Conservation (phyloP, 2,329 filamentous ascomycete genomes). For the Hypomyces rosellus region DNA sequence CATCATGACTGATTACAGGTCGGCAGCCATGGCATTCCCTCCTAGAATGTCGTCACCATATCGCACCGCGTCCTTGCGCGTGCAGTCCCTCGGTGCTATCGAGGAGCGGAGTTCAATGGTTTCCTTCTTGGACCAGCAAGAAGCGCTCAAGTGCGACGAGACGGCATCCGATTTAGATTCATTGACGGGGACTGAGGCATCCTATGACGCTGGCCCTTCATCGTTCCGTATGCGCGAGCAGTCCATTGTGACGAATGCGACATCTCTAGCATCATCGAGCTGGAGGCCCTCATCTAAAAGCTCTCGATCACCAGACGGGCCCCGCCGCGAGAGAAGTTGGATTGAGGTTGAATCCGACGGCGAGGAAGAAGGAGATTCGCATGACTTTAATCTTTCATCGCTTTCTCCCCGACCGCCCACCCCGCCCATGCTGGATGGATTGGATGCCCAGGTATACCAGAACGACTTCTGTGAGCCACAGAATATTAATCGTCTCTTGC, state of each 20-base stretch:
- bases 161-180: constrained; percentile 29
- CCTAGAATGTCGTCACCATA: constrained; percentile 20
- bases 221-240: constrained; percentile 28
- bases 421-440: constrained; percentile 16
- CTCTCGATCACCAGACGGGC: constrained; percentile 5
- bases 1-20: not conserved
- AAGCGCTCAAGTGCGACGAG: constrained; percentile 17
- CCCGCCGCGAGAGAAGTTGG: constrained; percentile 28
- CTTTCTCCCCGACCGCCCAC: constrained; percentile 28
- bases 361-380: constrained; percentile 18
- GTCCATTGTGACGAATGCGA: constrained; percentile 31
- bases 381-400: constrained; percentile 6
- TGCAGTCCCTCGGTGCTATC: constrained; percentile 28
- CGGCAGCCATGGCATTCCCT: not conserved
- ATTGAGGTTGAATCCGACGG: constrained; percentile 32
- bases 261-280: constrained; percentile 28
- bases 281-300: constrained; percentile 22
- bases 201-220: constrained; percentile 26
- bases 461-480: not conserved
- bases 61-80: constrained; percentile 23
- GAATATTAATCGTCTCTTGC: constrained; percentile 6
- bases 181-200: constrained; percentile 23
- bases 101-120: constrained; percentile 31
- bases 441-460: too few species aligned
- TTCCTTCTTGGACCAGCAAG: constrained; percentile 25